Conservation (phyloP, 1,284 basidiomycete species). For the Trichosporon sp. region DNA sequence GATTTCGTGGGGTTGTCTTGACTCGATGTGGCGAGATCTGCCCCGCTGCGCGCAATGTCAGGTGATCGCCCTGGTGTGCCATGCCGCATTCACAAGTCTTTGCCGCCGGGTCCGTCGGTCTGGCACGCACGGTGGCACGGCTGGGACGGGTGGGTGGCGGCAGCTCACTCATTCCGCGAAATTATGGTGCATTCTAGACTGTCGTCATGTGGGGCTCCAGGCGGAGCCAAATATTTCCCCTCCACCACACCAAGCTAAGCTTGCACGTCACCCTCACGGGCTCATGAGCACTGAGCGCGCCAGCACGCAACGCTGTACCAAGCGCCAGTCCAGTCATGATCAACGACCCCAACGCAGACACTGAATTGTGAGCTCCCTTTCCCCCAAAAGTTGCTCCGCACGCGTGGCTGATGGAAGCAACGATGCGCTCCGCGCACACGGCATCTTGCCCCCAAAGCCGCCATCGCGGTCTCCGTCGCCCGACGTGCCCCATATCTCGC, state of each 20-base stretch:
- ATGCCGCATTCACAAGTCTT: not conserved
- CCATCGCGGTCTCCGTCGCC: slow-evolving; percentile 61
- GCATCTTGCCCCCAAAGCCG: slow-evolving; percentile 74
- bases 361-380: slow-evolving; percentile 74
- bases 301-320: not conserved
- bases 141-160: not conserved
- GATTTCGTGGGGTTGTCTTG: not conserved
- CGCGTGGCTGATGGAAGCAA: slow-evolving; percentile 56
- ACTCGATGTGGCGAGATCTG: not conserved
- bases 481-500: slow-evolving; percentile 51
- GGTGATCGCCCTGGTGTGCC: not conserved
- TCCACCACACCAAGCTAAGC: not conserved
- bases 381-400: too few relatives aligned
- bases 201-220: not conserved
- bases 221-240: not conserved
- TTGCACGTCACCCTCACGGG: not conserved
- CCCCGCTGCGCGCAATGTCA: not conserved
- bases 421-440: slow-evolving; percentile 83
- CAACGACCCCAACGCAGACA: slow-evolving; percentile 74
- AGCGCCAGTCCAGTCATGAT: too few relatives aligned
- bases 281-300: not conserved
- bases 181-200: not conserved
- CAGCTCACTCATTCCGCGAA: not conserved
- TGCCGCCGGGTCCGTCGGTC: not conserved
- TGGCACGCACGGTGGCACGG: too few relatives aligned